Conservation (phyloP, 225 moss, liverwort and hornwort species). For the Pseudoscleropodium purum region DNA sequence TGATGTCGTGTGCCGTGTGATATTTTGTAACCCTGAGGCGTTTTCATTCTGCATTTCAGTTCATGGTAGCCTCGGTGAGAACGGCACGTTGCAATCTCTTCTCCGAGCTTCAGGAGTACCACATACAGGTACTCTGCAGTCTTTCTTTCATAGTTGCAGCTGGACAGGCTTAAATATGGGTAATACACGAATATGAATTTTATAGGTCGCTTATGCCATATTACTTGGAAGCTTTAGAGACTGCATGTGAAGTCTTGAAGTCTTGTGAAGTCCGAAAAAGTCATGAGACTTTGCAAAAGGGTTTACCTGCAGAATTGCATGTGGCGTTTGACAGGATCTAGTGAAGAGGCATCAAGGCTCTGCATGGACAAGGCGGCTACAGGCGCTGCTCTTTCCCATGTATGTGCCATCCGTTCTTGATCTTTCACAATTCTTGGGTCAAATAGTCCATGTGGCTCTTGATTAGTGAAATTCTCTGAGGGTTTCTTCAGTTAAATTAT, state of each 20-base stretch:
- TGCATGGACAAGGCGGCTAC: slow-evolving; percentile 94
- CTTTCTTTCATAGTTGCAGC: not conserved
- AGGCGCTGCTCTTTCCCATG: slow-evolving; percentile 60
- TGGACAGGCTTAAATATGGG: not conserved
- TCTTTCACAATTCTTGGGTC: not conserved
- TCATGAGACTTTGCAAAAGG: not conserved
- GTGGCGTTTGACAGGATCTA: slow-evolving; percentile 48
- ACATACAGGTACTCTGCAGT: slow-evolving; percentile 49
- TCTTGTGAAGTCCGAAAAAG: not conserved
- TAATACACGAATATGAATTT: not conserved
- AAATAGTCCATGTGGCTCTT: not conserved
- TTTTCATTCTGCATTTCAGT: slow-evolving; percentile 25
- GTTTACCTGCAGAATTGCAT: not conserved
- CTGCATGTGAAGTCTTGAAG: not conserved
- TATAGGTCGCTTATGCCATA: not conserved
- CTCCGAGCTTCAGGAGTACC: slow-evolving; percentile 52
- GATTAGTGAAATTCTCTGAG: not conserved
- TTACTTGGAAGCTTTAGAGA: not conserved
- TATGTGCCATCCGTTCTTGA: slow-evolving; percentile 1
- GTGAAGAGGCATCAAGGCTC: slow-evolving; percentile 66
- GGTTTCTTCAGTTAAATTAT: not conserved
- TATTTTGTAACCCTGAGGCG: not conserved
- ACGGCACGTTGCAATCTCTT: slow-evolving; percentile 72
- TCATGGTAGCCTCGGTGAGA: slow-evolving; percentile 89
- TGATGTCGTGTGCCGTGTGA: not conserved